Percentiles rank a stretch among this genome's conserved stretches.
These are phyloP conservation scores for Melaleuca alternifolia DNA, from an alignment of 345 rosid species.

Conservation along the genomic window DNA sequence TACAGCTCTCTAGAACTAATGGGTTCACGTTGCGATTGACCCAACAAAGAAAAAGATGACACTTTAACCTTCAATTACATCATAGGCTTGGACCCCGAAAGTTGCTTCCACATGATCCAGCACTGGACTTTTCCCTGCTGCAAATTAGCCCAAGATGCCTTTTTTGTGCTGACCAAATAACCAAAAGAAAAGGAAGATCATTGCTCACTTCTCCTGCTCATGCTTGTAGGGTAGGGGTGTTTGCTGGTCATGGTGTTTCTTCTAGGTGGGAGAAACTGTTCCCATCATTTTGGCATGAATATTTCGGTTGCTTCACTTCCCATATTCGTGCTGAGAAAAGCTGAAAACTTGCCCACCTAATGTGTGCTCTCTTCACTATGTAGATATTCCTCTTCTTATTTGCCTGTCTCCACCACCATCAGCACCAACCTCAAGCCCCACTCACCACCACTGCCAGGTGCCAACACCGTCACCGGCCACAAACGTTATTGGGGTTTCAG, in stretches of 20 bases:
- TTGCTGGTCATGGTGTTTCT: neutral
- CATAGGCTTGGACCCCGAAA: neutral
- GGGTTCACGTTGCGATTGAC: neutral
- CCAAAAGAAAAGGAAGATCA: neutral
- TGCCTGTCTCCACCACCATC: neutral
- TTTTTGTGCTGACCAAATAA: neutral
- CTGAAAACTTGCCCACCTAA: neutral
- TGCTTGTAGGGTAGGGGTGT: neutral
- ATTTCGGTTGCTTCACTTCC: neutral
- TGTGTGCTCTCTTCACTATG: neutral
- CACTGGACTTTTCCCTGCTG: neutral
- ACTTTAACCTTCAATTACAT: neutral
- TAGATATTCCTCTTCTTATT: neutral
- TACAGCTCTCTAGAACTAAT: neutral
- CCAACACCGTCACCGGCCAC: neutral
- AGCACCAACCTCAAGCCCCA: constrained; percentile 1
- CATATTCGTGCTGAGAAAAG: neutral
- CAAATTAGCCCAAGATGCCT: neutral
- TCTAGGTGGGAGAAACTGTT: neutral
- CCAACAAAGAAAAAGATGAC: neutral
- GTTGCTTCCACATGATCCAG: neutral
- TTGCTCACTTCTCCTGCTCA: neutral
- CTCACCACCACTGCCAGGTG: neutral
- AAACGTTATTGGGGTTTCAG: neutral
- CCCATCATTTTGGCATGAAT: neutral